phyloP scores from a whole-genome alignment of 164 flowering plant genomes.

The Akebia trifoliata region DNA sequence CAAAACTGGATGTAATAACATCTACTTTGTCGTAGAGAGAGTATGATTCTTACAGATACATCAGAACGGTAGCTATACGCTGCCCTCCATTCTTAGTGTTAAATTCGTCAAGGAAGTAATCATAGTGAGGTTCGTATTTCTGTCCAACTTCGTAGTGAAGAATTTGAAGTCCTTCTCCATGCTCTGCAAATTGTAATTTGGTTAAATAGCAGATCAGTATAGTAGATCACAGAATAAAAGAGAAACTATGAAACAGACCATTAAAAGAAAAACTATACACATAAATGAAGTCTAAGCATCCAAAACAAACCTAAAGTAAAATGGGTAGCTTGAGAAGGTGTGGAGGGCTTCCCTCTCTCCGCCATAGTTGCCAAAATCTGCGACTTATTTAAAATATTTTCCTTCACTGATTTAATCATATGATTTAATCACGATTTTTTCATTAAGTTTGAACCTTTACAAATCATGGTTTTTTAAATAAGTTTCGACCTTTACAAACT shows the following conservation, averaged over 20 bases:
- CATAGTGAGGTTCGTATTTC: slow-evolving; percentile 89
- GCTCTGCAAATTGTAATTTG: slow-evolving; percentile 43
- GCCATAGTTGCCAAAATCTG: too few relatives aligned
- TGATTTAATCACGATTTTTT: too few relatives aligned
- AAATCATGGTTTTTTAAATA: too few relatives aligned
- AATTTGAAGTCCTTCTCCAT: slow-evolving; percentile 96
- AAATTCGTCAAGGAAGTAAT: slow-evolving; percentile 81
- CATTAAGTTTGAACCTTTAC: too few relatives aligned
- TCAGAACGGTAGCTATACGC: slow-evolving; percentile 83
- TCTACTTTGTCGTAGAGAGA: not conserved
- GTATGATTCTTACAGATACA: slow-evolving; percentile 71
- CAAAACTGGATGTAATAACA: not conserved
- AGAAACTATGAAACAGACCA: not conserved
- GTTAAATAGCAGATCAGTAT: not conserved
- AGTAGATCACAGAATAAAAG: not conserved
- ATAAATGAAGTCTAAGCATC: too few relatives aligned
- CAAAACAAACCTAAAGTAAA: too few relatives aligned
- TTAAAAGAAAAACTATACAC: too few relatives aligned
- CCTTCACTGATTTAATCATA: too few relatives aligned
- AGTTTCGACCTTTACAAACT: too few relatives aligned
- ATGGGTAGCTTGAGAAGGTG: too few relatives aligned
- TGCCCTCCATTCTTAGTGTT: slow-evolving; percentile 89
- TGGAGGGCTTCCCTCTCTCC: too few relatives aligned
- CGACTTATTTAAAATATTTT: too few relatives aligned
- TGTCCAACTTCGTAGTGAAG: slow-evolving; percentile 95